Conservation (phyloP, 768 basidiomycete genomes). For the Suillus subalutaceus region DNA sequence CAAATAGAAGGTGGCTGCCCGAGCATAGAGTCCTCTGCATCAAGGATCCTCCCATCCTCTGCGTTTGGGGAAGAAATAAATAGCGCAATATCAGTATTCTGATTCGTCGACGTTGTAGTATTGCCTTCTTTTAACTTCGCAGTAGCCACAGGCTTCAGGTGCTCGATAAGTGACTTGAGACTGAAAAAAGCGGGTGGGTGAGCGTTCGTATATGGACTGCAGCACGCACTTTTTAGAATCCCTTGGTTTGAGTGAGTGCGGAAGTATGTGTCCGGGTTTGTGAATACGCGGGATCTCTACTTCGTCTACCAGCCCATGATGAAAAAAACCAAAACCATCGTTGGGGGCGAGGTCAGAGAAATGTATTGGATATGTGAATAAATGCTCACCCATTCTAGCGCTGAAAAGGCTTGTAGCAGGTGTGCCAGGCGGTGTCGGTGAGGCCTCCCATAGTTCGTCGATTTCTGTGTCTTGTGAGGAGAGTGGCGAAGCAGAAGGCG, state of each 20-base stretch:
- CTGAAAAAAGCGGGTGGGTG: neutral
- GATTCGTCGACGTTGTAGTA: neutral
- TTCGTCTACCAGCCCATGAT: conserved; percentile 42
- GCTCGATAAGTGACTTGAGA: neutral
- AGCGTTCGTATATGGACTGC: neutral
- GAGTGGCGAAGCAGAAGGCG: conserved; percentile 36
- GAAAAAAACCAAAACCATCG: conserved; percentile 10
- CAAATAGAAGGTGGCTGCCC: conserved; percentile 27
- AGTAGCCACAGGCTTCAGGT: neutral
- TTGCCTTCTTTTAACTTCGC: neutral
- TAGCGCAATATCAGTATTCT: neutral
- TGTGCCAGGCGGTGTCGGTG: conserved; percentile 48
- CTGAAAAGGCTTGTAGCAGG: conserved; percentile 42
- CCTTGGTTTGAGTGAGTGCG: neutral
- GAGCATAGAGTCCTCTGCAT: conserved; percentile 20
- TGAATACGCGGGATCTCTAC: conserved; percentile 55
- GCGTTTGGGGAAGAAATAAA: neutral
- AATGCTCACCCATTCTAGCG: conserved; percentile 52
- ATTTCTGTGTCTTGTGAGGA: conserved; percentile 47
- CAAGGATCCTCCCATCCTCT: neutral
- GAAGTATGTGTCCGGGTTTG: conserved; percentile 41
- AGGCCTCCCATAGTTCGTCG: conserved; percentile 54
- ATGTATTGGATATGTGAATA: neutral
- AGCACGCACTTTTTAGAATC: neutral
- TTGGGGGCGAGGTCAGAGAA: conserved; percentile 1